Conservation (phyloP, 2,329 filamentous ascomycete genomes). For the Exophiala lecanii-corni region DNA sequence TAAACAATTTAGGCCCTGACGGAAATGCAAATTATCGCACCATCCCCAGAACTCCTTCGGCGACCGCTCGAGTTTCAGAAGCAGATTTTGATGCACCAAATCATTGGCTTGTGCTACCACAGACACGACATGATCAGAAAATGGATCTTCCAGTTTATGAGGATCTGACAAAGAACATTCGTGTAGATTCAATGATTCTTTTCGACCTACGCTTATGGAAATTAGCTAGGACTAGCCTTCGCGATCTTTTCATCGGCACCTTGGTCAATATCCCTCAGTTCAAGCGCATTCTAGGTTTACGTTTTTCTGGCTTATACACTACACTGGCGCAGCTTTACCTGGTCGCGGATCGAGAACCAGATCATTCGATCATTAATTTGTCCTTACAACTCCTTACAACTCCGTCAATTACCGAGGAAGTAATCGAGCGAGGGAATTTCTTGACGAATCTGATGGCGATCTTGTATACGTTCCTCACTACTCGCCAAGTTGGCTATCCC, state of each 20-base stretch:
- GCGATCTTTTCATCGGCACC: slow-evolving; percentile 92
- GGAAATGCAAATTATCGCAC: slow-evolving; percentile 50
- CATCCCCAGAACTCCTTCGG: slow-evolving; percentile 76
- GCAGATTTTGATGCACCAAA: slow-evolving; percentile 28
- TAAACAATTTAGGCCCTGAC: slow-evolving; percentile 9
- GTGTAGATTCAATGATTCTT: slow-evolving; percentile 88
- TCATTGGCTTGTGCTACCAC: slow-evolving; percentile 20
- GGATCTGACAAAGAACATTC: slow-evolving; percentile 81
- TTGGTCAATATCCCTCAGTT: slow-evolving; percentile 94
- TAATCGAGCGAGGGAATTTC: slow-evolving; percentile 93
- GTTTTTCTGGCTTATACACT: slow-evolving; percentile 94
- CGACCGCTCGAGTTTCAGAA: slow-evolving; percentile 37
- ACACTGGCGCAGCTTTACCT: slow-evolving; percentile 89
- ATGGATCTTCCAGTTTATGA: slow-evolving; percentile 68
- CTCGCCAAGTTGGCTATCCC: slow-evolving; percentile 89
- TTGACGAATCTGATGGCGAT: slow-evolving; percentile 93
- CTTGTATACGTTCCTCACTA: slow-evolving; percentile 93
- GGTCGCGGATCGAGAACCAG: slow-evolving; percentile 91
- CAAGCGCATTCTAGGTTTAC: slow-evolving; percentile 84
- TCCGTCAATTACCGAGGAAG: slow-evolving; percentile 91
- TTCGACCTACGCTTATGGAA: slow-evolving; percentile 98
- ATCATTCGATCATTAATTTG: slow-evolving; percentile 97
- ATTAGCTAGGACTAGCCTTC: slow-evolving; percentile 81
- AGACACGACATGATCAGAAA: slow-evolving; percentile 53
- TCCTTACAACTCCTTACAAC: slow-evolving; percentile 96